Evolutionary conservation across 192 early-diverging fungal genomes (phyloP).

Genomic region (Diversispora eburnea): DNA sequence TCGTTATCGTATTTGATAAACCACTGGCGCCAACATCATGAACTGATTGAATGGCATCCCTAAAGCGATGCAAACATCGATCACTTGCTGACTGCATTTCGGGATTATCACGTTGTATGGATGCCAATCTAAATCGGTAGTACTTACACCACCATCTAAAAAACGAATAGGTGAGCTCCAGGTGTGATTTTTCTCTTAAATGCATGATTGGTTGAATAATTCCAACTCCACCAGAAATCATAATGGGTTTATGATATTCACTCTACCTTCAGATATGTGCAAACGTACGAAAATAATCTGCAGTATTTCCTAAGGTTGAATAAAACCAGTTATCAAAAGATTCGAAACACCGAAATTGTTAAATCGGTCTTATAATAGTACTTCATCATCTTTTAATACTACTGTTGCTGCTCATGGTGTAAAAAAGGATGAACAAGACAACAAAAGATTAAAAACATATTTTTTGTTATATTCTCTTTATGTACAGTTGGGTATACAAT

Average conservation of each 20-base stretch:
- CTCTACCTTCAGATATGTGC: conserved; percentile 55
- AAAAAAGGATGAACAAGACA: too few species aligned
- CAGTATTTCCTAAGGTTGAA: conserved; percentile 93
- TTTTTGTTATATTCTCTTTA: too few species aligned
- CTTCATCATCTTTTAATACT: conserved; percentile 97
- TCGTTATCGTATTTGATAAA: conserved; percentile 94
- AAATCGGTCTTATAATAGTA: conserved; percentile 96
- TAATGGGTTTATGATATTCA: conserved; percentile 99
- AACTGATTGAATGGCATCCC: conserved; percentile 91
- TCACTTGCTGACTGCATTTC: conserved; percentile 99
- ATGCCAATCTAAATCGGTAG: conserved; percentile 93
- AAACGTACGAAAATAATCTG: conserved; percentile 97
- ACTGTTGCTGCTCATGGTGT: conserved; percentile 97
- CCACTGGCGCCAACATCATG: conserved; percentile 99
- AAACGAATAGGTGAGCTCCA: conserved; percentile 77
- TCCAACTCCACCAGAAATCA: conserved; percentile 98
- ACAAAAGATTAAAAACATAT: too few species aligned
- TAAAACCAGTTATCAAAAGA: conserved; percentile 83
- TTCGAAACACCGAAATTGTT: conserved; percentile 92
- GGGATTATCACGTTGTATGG: conserved; percentile 98
- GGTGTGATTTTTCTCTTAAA: conserved; percentile 82
- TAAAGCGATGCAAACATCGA: conserved; percentile 86
- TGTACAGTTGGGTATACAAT: too few species aligned
- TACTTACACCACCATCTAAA: conserved; percentile 83
- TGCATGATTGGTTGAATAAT: conserved; percentile 85